These are phyloP conservation scores for Sclerotiophoma versabilis DNA, from an alignment of 2,329 filamentous ascomycete genomes.

Conservation along the genomic window DNA sequence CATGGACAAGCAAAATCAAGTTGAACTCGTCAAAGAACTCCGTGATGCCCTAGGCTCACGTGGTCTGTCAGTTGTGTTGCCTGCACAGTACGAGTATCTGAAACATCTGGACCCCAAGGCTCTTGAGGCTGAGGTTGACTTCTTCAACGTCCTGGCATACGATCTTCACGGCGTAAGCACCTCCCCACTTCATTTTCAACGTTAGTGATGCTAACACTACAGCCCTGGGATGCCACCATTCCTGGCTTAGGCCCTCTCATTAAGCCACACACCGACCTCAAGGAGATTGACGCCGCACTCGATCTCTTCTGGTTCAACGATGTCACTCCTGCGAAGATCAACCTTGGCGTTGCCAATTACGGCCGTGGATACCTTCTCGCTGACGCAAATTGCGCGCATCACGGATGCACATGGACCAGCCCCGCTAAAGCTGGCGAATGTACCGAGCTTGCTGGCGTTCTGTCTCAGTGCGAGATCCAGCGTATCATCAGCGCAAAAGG, in stretches of 20 bases:
- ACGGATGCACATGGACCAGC: conserved; percentile 31
- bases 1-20: conserved; percentile 41
- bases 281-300: conserved; percentile 53
- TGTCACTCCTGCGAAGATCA: conserved; percentile 52
- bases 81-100: conserved; percentile 38
- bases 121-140: conserved; percentile 45
- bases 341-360: conserved; percentile 58
- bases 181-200: background rate
- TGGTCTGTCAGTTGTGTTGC: conserved; percentile 35
- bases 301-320: conserved; percentile 58
- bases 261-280: conserved; percentile 56
- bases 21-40: conserved; percentile 32
- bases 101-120: conserved; percentile 35
- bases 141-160: conserved; percentile 57
- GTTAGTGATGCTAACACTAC: too few relatives aligned
- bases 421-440: conserved; percentile 28
- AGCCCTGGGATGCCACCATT: conserved; percentile 19
- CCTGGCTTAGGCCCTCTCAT: conserved; percentile 42
- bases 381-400: conserved; percentile 25
- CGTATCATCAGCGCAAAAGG: conserved; percentile 32
- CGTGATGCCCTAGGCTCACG: conserved; percentile 26
- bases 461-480: conserved; percentile 49
- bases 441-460: conserved; percentile 40
- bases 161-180: conserved; percentile 52
- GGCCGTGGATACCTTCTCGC: conserved; percentile 46